phyloP scores from a whole-genome alignment of 805 yeast genomes.

The Ogataea methylovora region DNA sequence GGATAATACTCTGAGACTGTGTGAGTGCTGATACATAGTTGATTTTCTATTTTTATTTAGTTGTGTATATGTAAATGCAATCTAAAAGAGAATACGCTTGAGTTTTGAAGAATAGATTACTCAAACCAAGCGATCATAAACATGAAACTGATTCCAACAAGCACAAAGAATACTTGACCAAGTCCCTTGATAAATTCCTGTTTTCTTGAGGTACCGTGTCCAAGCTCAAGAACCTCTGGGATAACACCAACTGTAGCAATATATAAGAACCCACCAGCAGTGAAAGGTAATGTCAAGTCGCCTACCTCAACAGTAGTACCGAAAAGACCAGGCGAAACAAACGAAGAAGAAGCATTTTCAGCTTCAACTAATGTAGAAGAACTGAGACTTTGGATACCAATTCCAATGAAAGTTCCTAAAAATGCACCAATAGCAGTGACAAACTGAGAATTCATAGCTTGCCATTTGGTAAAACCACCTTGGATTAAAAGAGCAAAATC shows the following conservation, averaged over 20 bases:
- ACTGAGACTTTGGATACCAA: conserved; percentile 37
- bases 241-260: conserved; percentile 70
- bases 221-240: conserved; percentile 55
- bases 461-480: conserved; percentile 59
- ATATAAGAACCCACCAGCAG: conserved; percentile 72
- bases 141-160: conserved; percentile 54
- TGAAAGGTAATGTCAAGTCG: conserved; percentile 57
- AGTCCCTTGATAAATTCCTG: conserved; percentile 32
- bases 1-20: no score
- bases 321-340: conserved; percentile 28
- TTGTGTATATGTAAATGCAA: not conserved
- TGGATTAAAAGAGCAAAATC: conserved; percentile 68
- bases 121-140: conserved; percentile 41
- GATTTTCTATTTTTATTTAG: conserved; percentile 1
- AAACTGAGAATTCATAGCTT: conserved; percentile 61
- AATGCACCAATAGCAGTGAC: conserved; percentile 60
- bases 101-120: no score
- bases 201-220: conserved; percentile 24
- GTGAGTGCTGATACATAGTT: no score
- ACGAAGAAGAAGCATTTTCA: conserved; percentile 1
- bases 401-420: conserved; percentile 60
- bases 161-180: conserved; percentile 40
- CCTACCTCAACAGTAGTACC: conserved; percentile 44
- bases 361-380: conserved; percentile 5
- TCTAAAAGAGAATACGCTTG: no score